Base-by-base conservation (phyloP, 2,329 filamentous ascomycete species). In the Aspergillus sojae region DNA sequence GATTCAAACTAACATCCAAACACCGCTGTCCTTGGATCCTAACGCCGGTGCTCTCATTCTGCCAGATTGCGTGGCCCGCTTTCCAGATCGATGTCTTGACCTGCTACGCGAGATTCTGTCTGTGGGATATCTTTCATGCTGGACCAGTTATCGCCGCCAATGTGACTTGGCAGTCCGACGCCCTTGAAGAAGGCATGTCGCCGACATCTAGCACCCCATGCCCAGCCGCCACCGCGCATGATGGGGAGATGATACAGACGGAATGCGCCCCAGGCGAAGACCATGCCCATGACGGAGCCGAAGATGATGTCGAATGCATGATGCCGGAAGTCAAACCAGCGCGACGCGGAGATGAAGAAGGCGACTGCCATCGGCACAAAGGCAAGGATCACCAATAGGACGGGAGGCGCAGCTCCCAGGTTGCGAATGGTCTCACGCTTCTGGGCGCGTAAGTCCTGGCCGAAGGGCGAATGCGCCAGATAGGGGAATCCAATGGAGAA, bases 301-400 rank as follows among this genome's bases (percentile, higher is more conserved):
- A 91, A 92, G 2, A 97, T 79, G 68, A 97, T 91, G 68, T 98
- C 94, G 75, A 97, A 94, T n/a, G 90, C 93, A 75, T 94, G 91
- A 77, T 98, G 94, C 45, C 92, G 88, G 80, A 90, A 96, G 77
- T 97, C 90, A 64, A 90, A 93, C 86, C 90, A 98, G 12, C 94
- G 90, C 1, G 92, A 94, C 32, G 89, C 87, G n/a, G 90, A 85
- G 66, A 97, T 91, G 80, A 93, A 97, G 66, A 93, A 86, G 5
- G 93, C 90, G 1, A 87, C 81, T 62, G 88, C 90, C 67, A 93
- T 86, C 2, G 94, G 94, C 1, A 92, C 78, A 21, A 93, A 81
- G 2, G 88, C 85, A 39, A 94, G 76, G 52, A 89, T 80, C 14
- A 96, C 83, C 2, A 95, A 88, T 73, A 93, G 94, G 9, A 94